These are phyloP conservation scores for Gossypium gossypioides DNA, from an alignment of 441 rosid genomes.

Conservation along the genomic window DNA sequence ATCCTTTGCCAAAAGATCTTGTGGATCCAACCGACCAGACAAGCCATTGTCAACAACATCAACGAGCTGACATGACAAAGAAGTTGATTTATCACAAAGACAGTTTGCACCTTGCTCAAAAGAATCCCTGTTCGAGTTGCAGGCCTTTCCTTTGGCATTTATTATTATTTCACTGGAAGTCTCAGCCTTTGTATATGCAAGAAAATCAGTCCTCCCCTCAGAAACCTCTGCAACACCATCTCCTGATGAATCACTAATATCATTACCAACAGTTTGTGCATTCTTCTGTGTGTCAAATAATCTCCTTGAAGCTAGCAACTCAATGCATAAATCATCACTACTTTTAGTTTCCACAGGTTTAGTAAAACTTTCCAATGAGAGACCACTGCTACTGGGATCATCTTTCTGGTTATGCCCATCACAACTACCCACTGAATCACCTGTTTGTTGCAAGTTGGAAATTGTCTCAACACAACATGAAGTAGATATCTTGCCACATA, in stretches of 20 bases:
- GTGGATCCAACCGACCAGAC: slow-evolving; percentile 20
- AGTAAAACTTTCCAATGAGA: slow-evolving; percentile 21
- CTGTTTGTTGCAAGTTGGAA: slow-evolving; percentile 10
- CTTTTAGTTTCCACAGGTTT: slow-evolving; percentile 15
- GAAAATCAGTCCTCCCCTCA: slow-evolving; percentile 26
- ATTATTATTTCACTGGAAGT: slow-evolving; percentile 15
- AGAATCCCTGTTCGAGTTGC: slow-evolving; percentile 23
- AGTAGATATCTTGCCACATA: slow-evolving; percentile 17
- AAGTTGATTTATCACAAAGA: slow-evolving; percentile 13
- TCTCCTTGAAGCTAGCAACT: slow-evolving; percentile 14
- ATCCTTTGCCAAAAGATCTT: slow-evolving; percentile 25
- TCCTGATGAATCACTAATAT: slow-evolving; percentile 15
- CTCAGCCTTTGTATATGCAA: slow-evolving; percentile 29
- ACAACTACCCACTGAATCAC: slow-evolving; percentile 13
- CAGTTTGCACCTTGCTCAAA: slow-evolving; percentile 17
- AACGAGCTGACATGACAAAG: slow-evolving; percentile 17
- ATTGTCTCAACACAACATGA: slow-evolving; percentile 16
- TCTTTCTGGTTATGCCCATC: slow-evolving; percentile 8
- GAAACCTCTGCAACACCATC: slow-evolving; percentile 18
- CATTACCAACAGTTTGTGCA: slow-evolving; percentile 17
- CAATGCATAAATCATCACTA: slow-evolving; percentile 5
- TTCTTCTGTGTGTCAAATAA: slow-evolving; percentile 16
- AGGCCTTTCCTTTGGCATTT: slow-evolving; percentile 23
- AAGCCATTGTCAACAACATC: slow-evolving; percentile 21
- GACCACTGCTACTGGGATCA: slow-evolving; percentile 17